phyloP scores from a whole-genome alignment of 495 filamentous ascomycete genomes.

The Aspergillus incahuasiensis region DNA sequence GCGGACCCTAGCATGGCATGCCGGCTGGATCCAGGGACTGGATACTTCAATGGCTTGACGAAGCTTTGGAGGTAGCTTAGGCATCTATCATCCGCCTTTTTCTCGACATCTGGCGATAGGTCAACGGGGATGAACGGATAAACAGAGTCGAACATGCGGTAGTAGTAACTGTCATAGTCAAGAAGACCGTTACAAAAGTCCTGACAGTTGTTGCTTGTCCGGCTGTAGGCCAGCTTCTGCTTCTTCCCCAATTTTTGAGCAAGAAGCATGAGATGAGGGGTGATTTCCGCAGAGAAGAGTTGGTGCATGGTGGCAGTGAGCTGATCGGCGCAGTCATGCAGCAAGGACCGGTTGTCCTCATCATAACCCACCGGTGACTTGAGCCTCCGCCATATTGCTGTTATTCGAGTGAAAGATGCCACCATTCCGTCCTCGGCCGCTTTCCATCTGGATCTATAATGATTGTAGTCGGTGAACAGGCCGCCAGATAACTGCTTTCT shows the following conservation, averaged over 20 bases:
- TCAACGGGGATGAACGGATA: constrained; percentile 8
- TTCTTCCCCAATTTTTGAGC: constrained; percentile 6
- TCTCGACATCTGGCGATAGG: background rate
- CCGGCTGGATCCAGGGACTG: background rate
- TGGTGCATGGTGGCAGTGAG: background rate
- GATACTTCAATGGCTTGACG: constrained; percentile 2
- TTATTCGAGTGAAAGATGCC: background rate
- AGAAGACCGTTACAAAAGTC: constrained; percentile 9
- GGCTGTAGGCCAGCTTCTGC: constrained; percentile 8
- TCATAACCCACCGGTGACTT: background rate
- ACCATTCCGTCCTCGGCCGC: background rate
- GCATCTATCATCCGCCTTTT: background rate
- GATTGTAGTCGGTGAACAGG: constrained; percentile 2
- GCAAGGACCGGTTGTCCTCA: background rate
- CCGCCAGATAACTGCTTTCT: constrained; percentile 9
- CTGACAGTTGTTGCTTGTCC: constrained; percentile 9
- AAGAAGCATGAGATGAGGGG: background rate
- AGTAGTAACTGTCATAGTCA: background rate
- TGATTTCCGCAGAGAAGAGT: background rate
- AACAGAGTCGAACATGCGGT: background rate
- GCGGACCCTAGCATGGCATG: constrained; percentile 6
- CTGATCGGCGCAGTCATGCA: background rate
- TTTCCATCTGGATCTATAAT: background rate
- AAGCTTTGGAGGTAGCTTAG: constrained; percentile 9
- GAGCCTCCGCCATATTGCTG: background rate